Percentiles rank a stretch among this genome's conserved stretches.
These are phyloP conservation scores for Helotiales sp. DNA, from an alignment of 2,329 filamentous ascomycete species.

Conservation along the genomic window DNA sequence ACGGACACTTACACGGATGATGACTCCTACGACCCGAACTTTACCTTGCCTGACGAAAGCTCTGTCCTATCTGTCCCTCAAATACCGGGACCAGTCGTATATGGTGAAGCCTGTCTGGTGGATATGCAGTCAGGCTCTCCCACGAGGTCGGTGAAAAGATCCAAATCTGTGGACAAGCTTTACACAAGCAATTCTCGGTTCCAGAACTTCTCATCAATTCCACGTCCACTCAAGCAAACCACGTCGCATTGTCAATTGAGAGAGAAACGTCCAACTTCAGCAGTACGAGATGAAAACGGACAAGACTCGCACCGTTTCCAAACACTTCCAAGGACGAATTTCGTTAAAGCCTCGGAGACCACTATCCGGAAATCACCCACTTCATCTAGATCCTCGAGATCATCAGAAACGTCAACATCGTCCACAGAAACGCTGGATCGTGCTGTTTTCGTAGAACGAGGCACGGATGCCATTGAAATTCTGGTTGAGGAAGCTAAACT, in stretches of 20 bases:
- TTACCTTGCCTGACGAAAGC: constrained; percentile 22
- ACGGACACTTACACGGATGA: constrained; percentile 10
- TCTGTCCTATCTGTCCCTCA: constrained; percentile 23
- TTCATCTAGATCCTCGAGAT: constrained; percentile 10
- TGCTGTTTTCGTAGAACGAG: constrained; percentile 47
- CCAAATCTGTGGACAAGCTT: constrained; percentile 32
- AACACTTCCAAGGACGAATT: constrained; percentile 38
- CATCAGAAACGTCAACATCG: constrained; percentile 12
- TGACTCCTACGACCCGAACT: constrained; percentile 14
- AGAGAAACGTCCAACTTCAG: constrained; percentile 2
- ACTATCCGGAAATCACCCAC: constrained; percentile 41
- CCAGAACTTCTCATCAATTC: neutral
- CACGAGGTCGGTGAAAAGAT: constrained; percentile 24
- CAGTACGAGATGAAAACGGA: neutral
- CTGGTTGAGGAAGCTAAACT: neutral
- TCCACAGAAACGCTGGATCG: neutral
- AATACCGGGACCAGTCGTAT: constrained; percentile 30
- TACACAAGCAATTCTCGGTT: constrained; percentile 19
- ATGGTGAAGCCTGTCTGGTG: constrained; percentile 41
- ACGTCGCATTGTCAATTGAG: constrained; percentile 28
- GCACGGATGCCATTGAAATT: constrained; percentile 45
- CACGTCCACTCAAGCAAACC: constrained; percentile 22
- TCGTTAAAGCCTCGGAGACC: constrained; percentile 41
- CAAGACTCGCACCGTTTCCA: constrained; percentile 14
- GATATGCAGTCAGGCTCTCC: constrained; percentile 36